phyloP scores from a whole-genome alignment of 2,329 filamentous ascomycete genomes.

The Dryadomyces sulphureus region DNA sequence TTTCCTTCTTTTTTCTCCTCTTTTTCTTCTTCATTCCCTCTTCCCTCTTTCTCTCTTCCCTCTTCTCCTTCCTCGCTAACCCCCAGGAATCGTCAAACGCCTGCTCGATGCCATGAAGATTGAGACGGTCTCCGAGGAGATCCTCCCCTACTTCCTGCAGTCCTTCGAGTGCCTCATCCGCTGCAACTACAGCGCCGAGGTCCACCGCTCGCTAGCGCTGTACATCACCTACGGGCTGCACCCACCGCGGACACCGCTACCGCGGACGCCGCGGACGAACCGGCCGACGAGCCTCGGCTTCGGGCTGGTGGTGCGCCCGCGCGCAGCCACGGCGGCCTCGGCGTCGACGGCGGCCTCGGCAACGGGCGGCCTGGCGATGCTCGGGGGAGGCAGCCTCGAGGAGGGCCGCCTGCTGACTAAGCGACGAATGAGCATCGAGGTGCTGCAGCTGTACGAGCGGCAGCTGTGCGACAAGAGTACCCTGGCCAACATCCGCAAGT shows the following conservation, averaged over 20 bases:
- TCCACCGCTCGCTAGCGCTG: slow-evolving; percentile 72
- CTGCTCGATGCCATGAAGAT: slow-evolving; percentile 82
- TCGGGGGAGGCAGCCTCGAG: no score
- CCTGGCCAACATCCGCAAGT: slow-evolving; percentile 59
- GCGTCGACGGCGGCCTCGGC: no score
- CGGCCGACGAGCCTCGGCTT: neutral
- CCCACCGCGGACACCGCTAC: slow-evolving; percentile 18
- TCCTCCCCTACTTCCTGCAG: slow-evolving; percentile 60
- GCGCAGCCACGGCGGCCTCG: neutral
- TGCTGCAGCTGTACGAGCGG: slow-evolving; percentile 64
- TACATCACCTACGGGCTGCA: slow-evolving; percentile 92
- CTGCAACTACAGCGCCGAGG: slow-evolving; percentile 68
- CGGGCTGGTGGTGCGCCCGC: neutral
- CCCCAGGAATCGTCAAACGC: slow-evolving; percentile 69
- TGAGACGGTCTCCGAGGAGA: slow-evolving; percentile 58
- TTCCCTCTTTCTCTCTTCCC: slow-evolving; percentile 11
- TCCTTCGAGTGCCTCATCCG: slow-evolving; percentile 69
- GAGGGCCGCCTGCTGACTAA: slow-evolving; percentile 34
- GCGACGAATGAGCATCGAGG: slow-evolving; percentile 56
- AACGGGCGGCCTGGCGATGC: no score
- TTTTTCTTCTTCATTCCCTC: no score
- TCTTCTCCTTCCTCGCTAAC: neutral
- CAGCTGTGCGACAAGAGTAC: slow-evolving; percentile 64
- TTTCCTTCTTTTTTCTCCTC: slow-evolving; percentile 5
- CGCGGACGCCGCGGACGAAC: slow-evolving; percentile 34